These are phyloP conservation scores for Pythium aristosporum DNA, from an alignment of 352 stramenopile species.

Conservation along the genomic window DNA sequence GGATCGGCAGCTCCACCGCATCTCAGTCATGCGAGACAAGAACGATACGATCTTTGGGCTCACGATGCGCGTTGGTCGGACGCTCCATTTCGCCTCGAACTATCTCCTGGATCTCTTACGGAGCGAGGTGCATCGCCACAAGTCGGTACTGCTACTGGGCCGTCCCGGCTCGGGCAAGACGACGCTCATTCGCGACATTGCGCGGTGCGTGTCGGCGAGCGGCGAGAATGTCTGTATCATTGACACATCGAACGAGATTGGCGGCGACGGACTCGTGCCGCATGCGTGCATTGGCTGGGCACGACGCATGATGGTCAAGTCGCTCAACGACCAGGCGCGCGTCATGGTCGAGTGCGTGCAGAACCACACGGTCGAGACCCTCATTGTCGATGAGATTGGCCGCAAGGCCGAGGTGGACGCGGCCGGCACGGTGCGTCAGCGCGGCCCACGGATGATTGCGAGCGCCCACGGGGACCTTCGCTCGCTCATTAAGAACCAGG, in stretches of 20 bases:
- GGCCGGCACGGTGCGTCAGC: conserved; percentile 61
- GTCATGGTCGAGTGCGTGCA: conserved; percentile 89
- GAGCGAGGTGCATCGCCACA: conserved; percentile 32
- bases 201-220: conserved; percentile 47
- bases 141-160: conserved; percentile 66
- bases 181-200: conserved; percentile 80
- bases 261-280: conserved; percentile 70
- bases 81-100: conserved; percentile 57
- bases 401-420: conserved; percentile 73
- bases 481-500: conserved; percentile 81
- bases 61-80: conserved; percentile 73
- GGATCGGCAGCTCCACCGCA: conserved; percentile 69
- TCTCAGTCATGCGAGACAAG: conserved; percentile 68
- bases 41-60: conserved; percentile 51
- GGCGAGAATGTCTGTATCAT: conserved; percentile 80
- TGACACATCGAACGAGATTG: conserved; percentile 92
- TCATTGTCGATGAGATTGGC: conserved; percentile 91
- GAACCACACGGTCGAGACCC: conserved; percentile 86
- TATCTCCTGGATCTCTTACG: conserved; percentile 65
- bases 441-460: conserved; percentile 81
- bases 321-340: conserved; percentile 16
- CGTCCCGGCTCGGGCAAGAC: conserved; percentile 73
- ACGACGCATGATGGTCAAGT: conserved; percentile 32
- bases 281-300: conserved; percentile 48
- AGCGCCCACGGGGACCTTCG: conserved; percentile 84